These are phyloP conservation scores for Tylopilus felleus DNA, from an alignment of 768 basidiomycete genomes.

Conservation along the genomic window DNA sequence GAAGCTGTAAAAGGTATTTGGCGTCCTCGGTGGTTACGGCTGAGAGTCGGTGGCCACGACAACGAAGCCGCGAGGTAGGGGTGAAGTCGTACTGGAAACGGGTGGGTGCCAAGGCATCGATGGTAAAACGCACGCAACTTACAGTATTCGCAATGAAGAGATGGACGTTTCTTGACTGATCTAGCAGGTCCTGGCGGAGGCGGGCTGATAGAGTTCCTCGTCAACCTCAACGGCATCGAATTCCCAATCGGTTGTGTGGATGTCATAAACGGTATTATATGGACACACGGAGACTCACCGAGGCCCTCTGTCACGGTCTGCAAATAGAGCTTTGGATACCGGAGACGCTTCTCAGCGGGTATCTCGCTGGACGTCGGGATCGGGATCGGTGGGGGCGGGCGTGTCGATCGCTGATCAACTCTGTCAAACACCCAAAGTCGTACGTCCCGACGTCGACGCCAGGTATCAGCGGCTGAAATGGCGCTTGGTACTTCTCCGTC, in stretches of 20 bases:
- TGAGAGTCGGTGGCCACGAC: constrained; percentile 71
- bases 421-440: too few relatives aligned
- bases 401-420: too few relatives aligned
- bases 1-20: constrained; percentile 79
- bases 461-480: too few relatives aligned
- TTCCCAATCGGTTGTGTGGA: constrained; percentile 65
- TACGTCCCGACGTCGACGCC: too few relatives aligned
- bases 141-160: constrained; percentile 75
- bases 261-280: constrained; percentile 1
- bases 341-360: constrained; percentile 86
- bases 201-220: constrained; percentile 84
- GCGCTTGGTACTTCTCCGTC: too few relatives aligned
- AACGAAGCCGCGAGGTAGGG: constrained; percentile 46
- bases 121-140: constrained; percentile 24
- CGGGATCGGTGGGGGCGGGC: too few relatives aligned
- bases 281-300: constrained; percentile 38
- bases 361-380: constrained; percentile 89
- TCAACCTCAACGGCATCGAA: constrained; percentile 97
- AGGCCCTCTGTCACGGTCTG: constrained; percentile 77
- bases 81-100: constrained; percentile 53
- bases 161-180: constrained; percentile 86
- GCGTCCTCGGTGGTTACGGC: constrained; percentile 74
- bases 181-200: constrained; percentile 87
- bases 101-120: background rate
- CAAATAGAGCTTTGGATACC: constrained; percentile 88